Percentiles rank a stretch among this genome's conserved stretches.
These are phyloP conservation scores for Hydnomerulius pinastri DNA, from an alignment of 768 basidiomycete genomes.

Conservation along the genomic window DNA sequence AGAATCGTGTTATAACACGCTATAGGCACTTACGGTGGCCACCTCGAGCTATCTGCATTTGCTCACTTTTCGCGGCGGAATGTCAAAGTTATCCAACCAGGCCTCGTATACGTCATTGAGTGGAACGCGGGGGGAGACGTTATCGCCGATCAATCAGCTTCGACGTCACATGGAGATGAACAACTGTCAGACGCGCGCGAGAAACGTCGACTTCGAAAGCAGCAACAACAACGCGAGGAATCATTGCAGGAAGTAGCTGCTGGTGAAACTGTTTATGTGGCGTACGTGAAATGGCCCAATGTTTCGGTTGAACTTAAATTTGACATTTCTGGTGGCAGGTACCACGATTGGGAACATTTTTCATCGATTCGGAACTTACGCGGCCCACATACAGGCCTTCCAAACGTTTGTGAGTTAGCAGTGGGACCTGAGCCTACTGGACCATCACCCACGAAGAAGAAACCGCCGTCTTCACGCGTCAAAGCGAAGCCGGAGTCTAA, in stretches of 20 bases:
- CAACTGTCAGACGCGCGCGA: constrained; percentile 41
- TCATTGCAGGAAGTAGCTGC: constrained; percentile 19
- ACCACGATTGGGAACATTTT: constrained; percentile 95
- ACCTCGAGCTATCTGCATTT: constrained; percentile 92
- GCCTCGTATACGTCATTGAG: constrained; percentile 87
- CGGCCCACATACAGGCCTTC: constrained; percentile 81
- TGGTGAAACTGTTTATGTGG: constrained; percentile 70
- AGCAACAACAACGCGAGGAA: constrained; percentile 34
- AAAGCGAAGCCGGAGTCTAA: constrained; percentile 29
- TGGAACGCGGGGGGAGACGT: constrained; percentile 64
- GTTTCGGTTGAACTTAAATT: constrained; percentile 2
- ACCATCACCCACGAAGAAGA: constrained; percentile 37
- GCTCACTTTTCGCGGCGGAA: constrained; percentile 75
- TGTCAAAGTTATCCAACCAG: constrained; percentile 93
- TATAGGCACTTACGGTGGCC: constrained; percentile 86
- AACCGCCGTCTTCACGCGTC: constrained; percentile 32
- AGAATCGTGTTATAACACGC: constrained; percentile 13
- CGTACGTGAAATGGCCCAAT: constrained; percentile 54
- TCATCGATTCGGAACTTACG: constrained; percentile 87
- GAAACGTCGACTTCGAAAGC: constrained; percentile 43
- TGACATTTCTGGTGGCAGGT: constrained; percentile 45
- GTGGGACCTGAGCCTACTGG: constrained; percentile 32
- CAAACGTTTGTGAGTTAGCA: constrained; percentile 56
- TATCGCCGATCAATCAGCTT: constrained; percentile 28
- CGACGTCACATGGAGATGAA: constrained; percentile 27